Base-by-base conservation (phyloP, 2,329 filamentous ascomycete genomes). In the Podosphaera xanthii region DNA sequence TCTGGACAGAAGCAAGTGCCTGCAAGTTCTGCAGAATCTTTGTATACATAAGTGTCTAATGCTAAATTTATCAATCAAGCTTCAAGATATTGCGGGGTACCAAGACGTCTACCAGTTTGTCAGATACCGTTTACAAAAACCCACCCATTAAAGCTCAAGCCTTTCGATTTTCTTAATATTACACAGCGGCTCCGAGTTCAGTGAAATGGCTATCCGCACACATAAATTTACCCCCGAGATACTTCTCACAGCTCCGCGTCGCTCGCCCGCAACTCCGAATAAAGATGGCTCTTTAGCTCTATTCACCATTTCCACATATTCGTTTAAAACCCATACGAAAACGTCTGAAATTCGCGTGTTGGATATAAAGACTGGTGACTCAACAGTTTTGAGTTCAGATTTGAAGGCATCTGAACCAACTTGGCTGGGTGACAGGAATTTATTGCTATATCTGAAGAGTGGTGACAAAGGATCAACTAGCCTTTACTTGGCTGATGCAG, bases 161-260 rank as follows among this genome's bases (percentile, higher is more conserved):
- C 22, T 22, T 22, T 22, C 22, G 22, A 22, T 1, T 22, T 22
- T 22, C 22, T 22, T 22, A 22, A 22, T 22, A 22, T 22, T 22
- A 22, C 22, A 22, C 22, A 40, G 36, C 10, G 10, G 36, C n/a
- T 46, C 36, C 36, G 38, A 38, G 36, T 7, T 50, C n/a, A 31
- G 8, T 50, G n/a, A 50, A n/a, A 89, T 89, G 86, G 87, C 83
- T 6, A 77, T 86, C 68, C 76, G 77, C 64, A 82, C 83, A 8
- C 75, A 76, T 64, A 84, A 83, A 64, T 86, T 90, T 72, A 88
- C 84, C 8, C 84, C 86, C 3, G 79, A 87, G 74, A 83, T 87
- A 64, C 76, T 92, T 60, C 77, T 92, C 66, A 83, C 83, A 63
- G 84, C 85, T 14, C 85, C 86, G 38, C 81, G 87, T 60, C 80